These are phyloP conservation scores for Symmetrospora coprosmae DNA, from an alignment of 768 basidiomycete genomes.

Conservation along the genomic window DNA sequence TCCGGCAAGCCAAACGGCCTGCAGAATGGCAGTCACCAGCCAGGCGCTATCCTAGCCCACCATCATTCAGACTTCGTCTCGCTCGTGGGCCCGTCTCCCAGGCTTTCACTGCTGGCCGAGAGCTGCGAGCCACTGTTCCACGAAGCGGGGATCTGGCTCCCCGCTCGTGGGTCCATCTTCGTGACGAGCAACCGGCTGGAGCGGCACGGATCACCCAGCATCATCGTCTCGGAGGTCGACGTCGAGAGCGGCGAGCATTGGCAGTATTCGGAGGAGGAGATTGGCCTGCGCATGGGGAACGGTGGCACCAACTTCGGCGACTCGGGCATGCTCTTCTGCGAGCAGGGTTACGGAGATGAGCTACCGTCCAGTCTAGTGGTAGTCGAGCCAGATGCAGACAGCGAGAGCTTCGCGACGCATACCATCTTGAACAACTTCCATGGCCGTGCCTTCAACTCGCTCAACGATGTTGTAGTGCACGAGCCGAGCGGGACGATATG, in stretches of 20 bases:
- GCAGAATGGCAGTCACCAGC: not conserved
- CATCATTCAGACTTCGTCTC: not conserved
- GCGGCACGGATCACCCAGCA: not conserved
- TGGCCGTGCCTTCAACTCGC: constrained; percentile 65
- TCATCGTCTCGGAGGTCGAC: not conserved
- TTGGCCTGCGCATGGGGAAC: not conserved
- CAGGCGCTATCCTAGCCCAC: not conserved
- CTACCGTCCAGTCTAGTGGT: not conserved
- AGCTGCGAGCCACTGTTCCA: not conserved
- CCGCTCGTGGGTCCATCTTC: not conserved
- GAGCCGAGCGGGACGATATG: constrained; percentile 36
- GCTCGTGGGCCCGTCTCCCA: not conserved
- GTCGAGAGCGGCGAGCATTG: not conserved
- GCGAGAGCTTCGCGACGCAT: not conserved
- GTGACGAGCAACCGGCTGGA: not conserved
- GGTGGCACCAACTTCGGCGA: not conserved
- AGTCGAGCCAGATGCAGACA: not conserved
- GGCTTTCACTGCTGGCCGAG: not conserved
- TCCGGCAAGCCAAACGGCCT: no score
- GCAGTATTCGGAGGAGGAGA: not conserved
- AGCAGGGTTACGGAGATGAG: not conserved
- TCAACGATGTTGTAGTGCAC: constrained; percentile 65
- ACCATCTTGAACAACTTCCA: constrained; percentile 58
- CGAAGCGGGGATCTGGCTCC: not conserved
- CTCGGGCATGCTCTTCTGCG: not conserved